phyloP scores from a whole-genome alignment of 192 early-diverging fungal genomes.

The Backusella australiensis region DNA sequence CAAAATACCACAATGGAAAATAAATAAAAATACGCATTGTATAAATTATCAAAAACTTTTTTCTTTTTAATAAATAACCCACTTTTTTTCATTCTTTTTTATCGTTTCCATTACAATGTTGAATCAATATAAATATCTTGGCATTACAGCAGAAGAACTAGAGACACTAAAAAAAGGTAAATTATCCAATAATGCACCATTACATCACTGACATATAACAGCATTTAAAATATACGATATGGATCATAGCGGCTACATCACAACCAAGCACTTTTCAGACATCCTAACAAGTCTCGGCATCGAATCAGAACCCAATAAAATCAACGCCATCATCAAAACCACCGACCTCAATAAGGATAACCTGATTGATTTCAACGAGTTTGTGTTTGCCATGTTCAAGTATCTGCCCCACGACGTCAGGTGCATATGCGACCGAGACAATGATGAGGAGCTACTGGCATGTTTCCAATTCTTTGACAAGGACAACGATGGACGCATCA shows the following conservation, averaged over 20 bases:
- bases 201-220: neutral
- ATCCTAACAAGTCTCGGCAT: neutral
- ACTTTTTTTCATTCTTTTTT: neutral
- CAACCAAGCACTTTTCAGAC: neutral
- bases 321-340: neutral
- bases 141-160: neutral
- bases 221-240: slow-evolving; percentile 16
- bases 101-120: neutral
- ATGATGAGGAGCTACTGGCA: slow-evolving; percentile 13
- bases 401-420: neutral
- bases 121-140: neutral
- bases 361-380: slow-evolving; percentile 19
- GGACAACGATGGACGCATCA: slow-evolving; percentile 26
- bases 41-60: too few species aligned
- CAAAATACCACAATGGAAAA: too few species aligned
- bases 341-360: slow-evolving; percentile 7
- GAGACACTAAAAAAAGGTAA: slow-evolving; percentile 9
- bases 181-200: neutral
- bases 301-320: neutral
- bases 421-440: neutral
- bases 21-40: neutral
- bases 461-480: slow-evolving; percentile 31
- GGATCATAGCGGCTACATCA: neutral
- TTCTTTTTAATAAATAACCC: neutral
- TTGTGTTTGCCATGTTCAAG: slow-evolving; percentile 15